Conservation (phyloP, 345 rosid species). For the Barbarea vulgaris region DNA sequence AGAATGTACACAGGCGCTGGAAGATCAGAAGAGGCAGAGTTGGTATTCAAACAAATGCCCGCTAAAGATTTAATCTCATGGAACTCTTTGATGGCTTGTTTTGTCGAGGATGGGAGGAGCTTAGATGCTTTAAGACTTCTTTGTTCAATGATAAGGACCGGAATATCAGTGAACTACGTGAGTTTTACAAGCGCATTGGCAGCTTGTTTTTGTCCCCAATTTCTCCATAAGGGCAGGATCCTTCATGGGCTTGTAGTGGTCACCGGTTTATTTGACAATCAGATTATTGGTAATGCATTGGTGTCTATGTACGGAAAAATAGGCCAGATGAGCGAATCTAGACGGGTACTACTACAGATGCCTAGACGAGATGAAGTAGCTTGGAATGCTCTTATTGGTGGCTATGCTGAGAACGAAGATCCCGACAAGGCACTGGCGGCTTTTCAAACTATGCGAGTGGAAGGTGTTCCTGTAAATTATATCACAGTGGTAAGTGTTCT, state of each 20-base stretch:
- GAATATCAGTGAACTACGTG: slow-evolving; percentile 53
- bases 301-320: slow-evolving; percentile 73
- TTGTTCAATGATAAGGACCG: slow-evolving; percentile 47
- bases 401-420: slow-evolving; percentile 64
- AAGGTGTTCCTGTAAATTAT: slow-evolving; percentile 52
- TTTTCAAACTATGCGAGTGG: slow-evolving; percentile 64
- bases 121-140: slow-evolving; percentile 56
- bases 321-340: slow-evolving; percentile 57
- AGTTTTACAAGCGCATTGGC: slow-evolving; percentile 75
- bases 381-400: slow-evolving; percentile 91
- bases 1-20: slow-evolving; percentile 73
- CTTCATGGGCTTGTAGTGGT: slow-evolving; percentile 69
- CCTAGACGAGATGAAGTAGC: slow-evolving; percentile 57
- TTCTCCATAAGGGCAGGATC: slow-evolving; percentile 52
- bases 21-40: slow-evolving; percentile 58
- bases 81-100: slow-evolving; percentile 74
- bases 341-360: slow-evolving; percentile 53
- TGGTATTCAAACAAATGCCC: slow-evolving; percentile 62
- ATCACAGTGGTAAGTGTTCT: slow-evolving; percentile 69
- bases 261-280: slow-evolving; percentile 52
- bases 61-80: slow-evolving; percentile 76
- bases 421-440: slow-evolving; percentile 48
- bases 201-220: slow-evolving; percentile 63
- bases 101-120: slow-evolving; percentile 61
- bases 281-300: slow-evolving; percentile 71